These are phyloP conservation scores for Ceratocystis harringtonii DNA, from an alignment of 2,329 filamentous ascomycete genomes.

Conservation along the genomic window DNA sequence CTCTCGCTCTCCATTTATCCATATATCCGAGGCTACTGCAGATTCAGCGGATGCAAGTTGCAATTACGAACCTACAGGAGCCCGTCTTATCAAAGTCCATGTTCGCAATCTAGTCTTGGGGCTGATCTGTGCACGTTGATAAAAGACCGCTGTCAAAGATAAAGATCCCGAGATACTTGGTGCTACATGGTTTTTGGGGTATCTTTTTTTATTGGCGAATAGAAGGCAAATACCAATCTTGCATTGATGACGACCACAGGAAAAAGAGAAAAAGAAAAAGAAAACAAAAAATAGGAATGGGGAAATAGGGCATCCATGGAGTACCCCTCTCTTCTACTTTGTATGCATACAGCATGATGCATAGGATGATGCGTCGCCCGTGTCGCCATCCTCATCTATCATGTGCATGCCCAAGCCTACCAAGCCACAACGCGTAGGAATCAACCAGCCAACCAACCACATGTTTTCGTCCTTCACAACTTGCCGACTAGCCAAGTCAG, in stretches of 20 bases:
- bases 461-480: neutral
- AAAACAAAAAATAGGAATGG: neutral
- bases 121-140: neutral
- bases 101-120: too few relatives aligned
- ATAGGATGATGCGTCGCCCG: neutral
- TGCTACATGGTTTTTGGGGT: neutral
- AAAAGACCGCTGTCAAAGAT: neutral
- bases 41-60: neutral
- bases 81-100: too few relatives aligned
- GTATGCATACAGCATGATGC: constrained; percentile 10
- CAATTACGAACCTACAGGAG: too few relatives aligned
- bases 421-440: neutral
- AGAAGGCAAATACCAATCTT: neutral
- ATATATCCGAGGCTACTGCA: neutral
- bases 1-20: neutral
- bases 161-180: neutral
- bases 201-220: neutral
- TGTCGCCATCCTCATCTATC: neutral
- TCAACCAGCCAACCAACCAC: neutral
- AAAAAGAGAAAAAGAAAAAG: neutral
- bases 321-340: neutral
- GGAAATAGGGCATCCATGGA: too few relatives aligned
- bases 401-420: neutral
- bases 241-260: neutral
- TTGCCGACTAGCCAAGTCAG: neutral